phyloP scores from a whole-genome alignment of 225 moss, liverwort and hornwort species.

The Rhytidiadelphus loreus region DNA sequence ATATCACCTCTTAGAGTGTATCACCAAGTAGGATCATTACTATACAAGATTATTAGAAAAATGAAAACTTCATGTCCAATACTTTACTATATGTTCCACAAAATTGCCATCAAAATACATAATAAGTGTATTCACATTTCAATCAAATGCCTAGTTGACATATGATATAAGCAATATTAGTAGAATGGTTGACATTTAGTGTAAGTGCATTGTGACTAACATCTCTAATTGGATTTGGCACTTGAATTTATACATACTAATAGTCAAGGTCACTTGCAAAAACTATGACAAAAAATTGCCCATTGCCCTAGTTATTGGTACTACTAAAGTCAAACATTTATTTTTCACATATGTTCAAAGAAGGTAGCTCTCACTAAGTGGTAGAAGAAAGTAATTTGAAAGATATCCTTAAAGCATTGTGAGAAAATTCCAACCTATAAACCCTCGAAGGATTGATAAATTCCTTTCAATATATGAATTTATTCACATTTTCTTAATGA shows the following conservation, averaged over 20 bases:
- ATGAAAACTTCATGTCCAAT: background rate
- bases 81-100: background rate
- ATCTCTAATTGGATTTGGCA: background rate
- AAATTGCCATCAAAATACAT: background rate
- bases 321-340: background rate
- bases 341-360: background rate
- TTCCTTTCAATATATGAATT: background rate
- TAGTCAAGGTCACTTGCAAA: background rate
- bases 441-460: background rate
- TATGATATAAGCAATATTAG: background rate
- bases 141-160: no score
- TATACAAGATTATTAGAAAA: background rate
- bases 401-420: background rate
- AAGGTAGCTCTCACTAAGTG: no score
- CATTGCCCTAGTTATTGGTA: background rate
- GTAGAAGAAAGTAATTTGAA: background rate
- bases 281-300: background rate
- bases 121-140: background rate
- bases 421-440: background rate
- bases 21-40: background rate
- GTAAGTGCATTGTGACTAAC: no score
- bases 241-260: no score
- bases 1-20: background rate
- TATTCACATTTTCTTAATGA: background rate
- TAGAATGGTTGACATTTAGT: background rate